Base-by-base conservation (phyloP, 345 rosid genomes). In the Eucalyptus microcorys region DNA sequence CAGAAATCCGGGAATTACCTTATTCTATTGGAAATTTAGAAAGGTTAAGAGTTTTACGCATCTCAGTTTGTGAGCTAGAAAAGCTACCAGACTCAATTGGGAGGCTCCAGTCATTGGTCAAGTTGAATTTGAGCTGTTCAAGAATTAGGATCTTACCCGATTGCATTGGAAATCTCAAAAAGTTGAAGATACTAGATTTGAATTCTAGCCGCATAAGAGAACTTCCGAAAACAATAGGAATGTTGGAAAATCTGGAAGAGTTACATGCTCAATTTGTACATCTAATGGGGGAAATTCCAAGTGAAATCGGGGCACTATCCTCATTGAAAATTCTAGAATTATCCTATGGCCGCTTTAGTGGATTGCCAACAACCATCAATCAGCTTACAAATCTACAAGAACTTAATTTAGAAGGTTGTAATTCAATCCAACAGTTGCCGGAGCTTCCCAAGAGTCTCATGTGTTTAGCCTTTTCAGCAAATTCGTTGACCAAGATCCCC, bases 41-140 rank as follows among this genome's bases (percentile, higher is more conserved):
- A 68, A 68, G 13, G 43, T 34, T 68, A 22, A 34, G 3, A 68
- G 3, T 32, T 16, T 68, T 68, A 4, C 5, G 5, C 24, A 8
- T 68, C 22, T 5, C 24, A 2, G 0, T 10, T 15, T 3, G 3
- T 2, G 1, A 16, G 1, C 10, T 68, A 32, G 6, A 34, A 68
- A 32, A 68, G 80, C 22, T 68, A 68, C 80, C 80, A 4, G 0
- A 16, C 42, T 68, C 22, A 5, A 7, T 68, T 32, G 24, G 80
- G 22, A 16, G 80, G 80, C 80, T 68, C 42, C 24, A 68, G 2
- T 32, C 12, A 16, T 68, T 68, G 24, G 24, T 68, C 24, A 8
- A 68, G 42, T 68, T 68, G 80, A 24, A 16, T 32, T 2, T 68
- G 6, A 32, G 22, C 3, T 0, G 0, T 15, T 66, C 42, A 66